Evolutionary conservation across 2,329 filamentous ascomycete species (phyloP), one percentile per base, ranked within the genome.

Genomic region (Pseudogymnoascus sp.): DNA sequence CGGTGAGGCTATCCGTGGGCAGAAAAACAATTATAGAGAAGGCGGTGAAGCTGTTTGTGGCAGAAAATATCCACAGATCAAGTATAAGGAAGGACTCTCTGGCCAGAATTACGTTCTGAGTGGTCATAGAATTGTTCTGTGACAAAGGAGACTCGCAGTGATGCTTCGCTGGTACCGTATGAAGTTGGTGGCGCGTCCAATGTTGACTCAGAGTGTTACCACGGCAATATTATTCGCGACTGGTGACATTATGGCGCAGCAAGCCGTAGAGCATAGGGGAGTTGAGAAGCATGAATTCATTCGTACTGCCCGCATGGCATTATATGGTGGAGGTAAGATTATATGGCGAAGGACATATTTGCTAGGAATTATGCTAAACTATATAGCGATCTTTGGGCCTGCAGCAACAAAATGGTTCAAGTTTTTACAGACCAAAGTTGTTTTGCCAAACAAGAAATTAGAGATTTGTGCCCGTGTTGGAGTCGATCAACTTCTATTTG

Each of bases 171-270:
- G 50, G 50, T 97, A 97, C 80, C 91, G 96, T 78, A 81, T 85
- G 73, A 89, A 86, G 76, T 82, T 97, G 74, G 87, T 88, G 70
- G 84, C 86, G 72, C 85, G 90, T 73, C 93, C 93, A 65, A 80
- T 97, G 70, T 85, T 97, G 72, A 97, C 93, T 8, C 91, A 96
- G 80, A 90, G 88, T 74, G 79, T 96, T 70, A 96, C 92, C 63
- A 97, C 93, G 40, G 89, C 91, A 60, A 83, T 97, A 64, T 87
- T 99, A 67, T 99, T 97, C 75, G 93, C 89, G 64, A 90, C 92
- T 13, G 95, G 95, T 71, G 95, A 99, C 78, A 81, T 89, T 65
- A 87, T 96, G 68, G 91, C 95, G 38, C 95, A 99, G 77, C 93
- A 97, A 77, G 81, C 86, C 35, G 90, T 99, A 65, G 93, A 97